Evolutionary conservation across 441 rosid species (phyloP), one percentile per base, ranked within the genome.

Genomic region (Populus hybrid): DNA sequence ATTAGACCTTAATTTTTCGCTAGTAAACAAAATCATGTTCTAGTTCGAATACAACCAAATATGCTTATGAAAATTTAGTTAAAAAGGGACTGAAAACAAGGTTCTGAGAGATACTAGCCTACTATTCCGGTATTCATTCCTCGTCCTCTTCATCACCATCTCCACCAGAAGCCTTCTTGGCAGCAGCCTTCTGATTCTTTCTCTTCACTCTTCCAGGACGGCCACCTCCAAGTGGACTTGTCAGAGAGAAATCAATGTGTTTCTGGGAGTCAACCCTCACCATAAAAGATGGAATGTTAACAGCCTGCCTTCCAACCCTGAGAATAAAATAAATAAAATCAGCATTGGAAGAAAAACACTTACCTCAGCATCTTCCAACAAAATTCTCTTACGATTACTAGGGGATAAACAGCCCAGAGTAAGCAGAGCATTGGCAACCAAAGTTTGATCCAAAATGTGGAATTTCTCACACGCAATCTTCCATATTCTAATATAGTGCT

Each of bases 281-380:
- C 97, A 94, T 88, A 86, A 94, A 94, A 2, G 98, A 94, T 57
- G 98, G 94, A 21, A 94, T 88, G 86, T 92, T 94, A 64, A 94
- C 98, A 77, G 91, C 90, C 78, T 92, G 98, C 84, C 95, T 91
- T 38, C 97, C 98, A 71, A 92, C 97, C 94, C 97, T 90, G 69
- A 73, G 46, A 73, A 6, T 26, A 21, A 28, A 16, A 38, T 11
- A 24, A 32, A 7, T 28, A 14, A 9, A 12, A 24, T 42, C 6
- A 26, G 26, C 35, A 70, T 36, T 57, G 26, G 28, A 38, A 61
- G 20, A 42, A 69, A 50, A 50, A 50, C 20, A 50, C 57, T 50
- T 50, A 26, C 30, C 35, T 24, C 24, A 53, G 24, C 9, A 72
- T 11, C 16, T 20, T 11, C 35, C 16, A 59, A 75, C 23, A 6